phyloP scores from a whole-genome alignment of 2,329 filamentous ascomycete species.

The Alternaria sp. region DNA sequence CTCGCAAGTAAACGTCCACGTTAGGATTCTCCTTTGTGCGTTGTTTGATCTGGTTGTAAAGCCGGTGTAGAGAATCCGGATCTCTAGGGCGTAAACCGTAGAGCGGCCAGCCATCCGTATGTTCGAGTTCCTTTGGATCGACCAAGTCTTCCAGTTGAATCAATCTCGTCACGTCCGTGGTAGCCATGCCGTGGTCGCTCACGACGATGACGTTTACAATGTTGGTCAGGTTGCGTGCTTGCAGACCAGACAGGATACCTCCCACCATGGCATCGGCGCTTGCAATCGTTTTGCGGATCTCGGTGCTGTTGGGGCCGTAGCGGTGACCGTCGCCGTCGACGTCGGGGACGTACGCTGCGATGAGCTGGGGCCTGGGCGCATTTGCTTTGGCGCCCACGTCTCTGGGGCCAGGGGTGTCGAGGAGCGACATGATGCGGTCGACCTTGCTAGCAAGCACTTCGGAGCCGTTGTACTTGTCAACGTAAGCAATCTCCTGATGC shows the following conservation, averaged over 20 bases:
- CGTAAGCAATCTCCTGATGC: conserved; percentile 75
- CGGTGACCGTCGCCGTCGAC: conserved; percentile 88
- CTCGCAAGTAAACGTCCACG: conserved; percentile 86
- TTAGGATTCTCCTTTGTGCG: conserved; percentile 70
- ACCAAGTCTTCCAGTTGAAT: conserved; percentile 91
- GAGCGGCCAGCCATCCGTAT: conserved; percentile 93
- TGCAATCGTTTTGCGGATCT: conserved; percentile 80
- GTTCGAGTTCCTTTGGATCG: conserved; percentile 78
- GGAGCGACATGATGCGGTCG: conserved; percentile 77
- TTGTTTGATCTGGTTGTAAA: conserved; percentile 68
- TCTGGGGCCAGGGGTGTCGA: conserved; percentile 82
- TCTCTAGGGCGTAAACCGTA: conserved; percentile 86
- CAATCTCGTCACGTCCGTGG: conserved; percentile 80
- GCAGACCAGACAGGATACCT: conserved; percentile 76
- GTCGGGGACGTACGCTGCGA: conserved; percentile 93
- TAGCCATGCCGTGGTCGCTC: conserved; percentile 98
- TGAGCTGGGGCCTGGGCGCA: conserved; percentile 80
- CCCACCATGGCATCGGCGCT: conserved; percentile 86
- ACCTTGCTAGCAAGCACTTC: conserved; percentile 81
- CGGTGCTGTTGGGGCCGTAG: conserved; percentile 93
- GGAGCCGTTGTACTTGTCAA: conserved; percentile 85
- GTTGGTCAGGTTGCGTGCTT: conserved; percentile 81
- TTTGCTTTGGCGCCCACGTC: conserved; percentile 60
- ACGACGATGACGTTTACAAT: conserved; percentile 97
- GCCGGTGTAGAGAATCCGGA: conserved; percentile 67